Base-by-base conservation (phyloP, 2,329 filamentous ascomycete genomes). In the Ophiostoma sp. region DNA sequence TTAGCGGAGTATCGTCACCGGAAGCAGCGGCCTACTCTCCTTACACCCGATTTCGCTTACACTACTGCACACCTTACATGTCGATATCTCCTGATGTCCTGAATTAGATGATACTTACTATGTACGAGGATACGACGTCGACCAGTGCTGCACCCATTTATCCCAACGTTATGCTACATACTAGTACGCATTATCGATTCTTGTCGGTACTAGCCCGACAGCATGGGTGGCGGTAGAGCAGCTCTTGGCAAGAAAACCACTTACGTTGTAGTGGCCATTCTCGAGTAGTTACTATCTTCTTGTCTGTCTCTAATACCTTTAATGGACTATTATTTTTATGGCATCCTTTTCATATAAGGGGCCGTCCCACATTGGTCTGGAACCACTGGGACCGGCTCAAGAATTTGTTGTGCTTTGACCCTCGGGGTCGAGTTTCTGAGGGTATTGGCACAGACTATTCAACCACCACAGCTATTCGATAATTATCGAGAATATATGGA, bases 161-260 rank as follows among this genome's bases (percentile, higher is more conserved):
- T 36, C 40, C 55, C 3, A 14, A 38, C 12, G 12, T 9, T 40
- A 38, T 38, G 55, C 55, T 27, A 60, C 55, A 60, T 8, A 60
- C 58, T 40, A 63, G 18, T n/a, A 42, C 60, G 40, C 60, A 63
- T 42, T 63, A 63, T 63, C 16, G 40, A 63, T 12, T 42, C 14
- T 18, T 41, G 6, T 16, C 40, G 27, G 8, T n/a, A 63, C 60
- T 42, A 63, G 38, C 38, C 60, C 60, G 38, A 63, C 40, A 63
- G 60, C 16, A 63, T 63, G 60, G 60, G 9, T 42, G 60, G 40
- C 38, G 27, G 60, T 63, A 42, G 16, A 7, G 16, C 60, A n/a
- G 40, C 55, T 42, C 60, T 42, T 63, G 60, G 38, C 60, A 27
- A 18, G 11, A 47, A 47, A 5, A 47, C 45, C 45, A 14, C 45